These are phyloP conservation scores for Vaccinium macrocarpon DNA, from an alignment of 148 eudicot genomes.

Conservation along the genomic window DNA sequence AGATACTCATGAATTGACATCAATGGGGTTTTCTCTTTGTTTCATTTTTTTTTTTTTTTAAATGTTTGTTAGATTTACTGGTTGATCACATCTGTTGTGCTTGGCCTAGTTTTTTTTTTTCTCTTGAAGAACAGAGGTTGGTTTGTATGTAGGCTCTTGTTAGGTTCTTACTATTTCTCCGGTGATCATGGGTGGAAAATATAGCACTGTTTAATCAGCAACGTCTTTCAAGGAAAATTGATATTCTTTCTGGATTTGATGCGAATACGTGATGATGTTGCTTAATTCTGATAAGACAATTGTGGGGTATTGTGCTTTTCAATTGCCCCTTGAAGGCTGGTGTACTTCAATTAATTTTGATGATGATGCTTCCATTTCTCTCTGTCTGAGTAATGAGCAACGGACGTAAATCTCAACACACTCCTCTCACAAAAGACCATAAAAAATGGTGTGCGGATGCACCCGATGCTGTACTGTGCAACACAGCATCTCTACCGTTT, in stretches of 20 bases:
- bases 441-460: background rate
- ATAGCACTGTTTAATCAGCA: background rate
- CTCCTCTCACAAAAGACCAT: background rate
- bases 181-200: background rate
- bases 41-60: background rate
- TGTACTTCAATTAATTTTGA: background rate
- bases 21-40: background rate
- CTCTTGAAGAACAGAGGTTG: slow-evolving; percentile 4
- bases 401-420: background rate
- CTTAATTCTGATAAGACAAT: slow-evolving; percentile 5
- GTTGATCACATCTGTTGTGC: slow-evolving; percentile 13
- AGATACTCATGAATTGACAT: slow-evolving; percentile 13
- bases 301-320: background rate
- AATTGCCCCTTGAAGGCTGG: background rate
- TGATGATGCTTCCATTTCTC: background rate
- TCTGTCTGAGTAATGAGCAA: background rate
- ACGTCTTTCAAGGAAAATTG: background rate
- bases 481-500: too few species aligned
- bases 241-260: background rate
- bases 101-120: background rate
- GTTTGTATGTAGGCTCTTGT: background rate
- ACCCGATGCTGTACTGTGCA: background rate
- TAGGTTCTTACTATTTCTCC: background rate
- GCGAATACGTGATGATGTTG: slow-evolving; percentile 11
- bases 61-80: background rate